phyloP scores from a whole-genome alignment of 306 rosid genomes.

The Cyamopsis tetragonoloba region DNA sequence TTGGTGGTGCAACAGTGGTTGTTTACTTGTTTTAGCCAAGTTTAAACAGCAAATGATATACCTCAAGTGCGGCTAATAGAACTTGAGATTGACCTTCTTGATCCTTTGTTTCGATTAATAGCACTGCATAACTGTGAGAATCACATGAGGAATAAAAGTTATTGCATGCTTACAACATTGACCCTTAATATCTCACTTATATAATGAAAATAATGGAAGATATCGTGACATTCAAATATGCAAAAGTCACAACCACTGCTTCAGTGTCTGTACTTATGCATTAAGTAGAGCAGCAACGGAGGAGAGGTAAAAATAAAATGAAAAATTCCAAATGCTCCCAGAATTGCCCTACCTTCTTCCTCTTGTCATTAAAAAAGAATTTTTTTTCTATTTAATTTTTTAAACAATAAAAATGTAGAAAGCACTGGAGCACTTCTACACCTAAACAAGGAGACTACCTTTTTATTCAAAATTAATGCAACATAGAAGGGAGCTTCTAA shows the following conservation, averaged over 20 bases:
- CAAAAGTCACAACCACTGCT: neutral
- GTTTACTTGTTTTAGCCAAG: neutral
- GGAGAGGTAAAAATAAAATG: no score
- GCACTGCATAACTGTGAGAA: constrained; percentile 68
- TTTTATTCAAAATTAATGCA: constrained; percentile 2
- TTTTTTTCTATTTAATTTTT: neutral
- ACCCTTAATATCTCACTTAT: constrained; percentile 16
- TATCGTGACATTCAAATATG: constrained; percentile 20
- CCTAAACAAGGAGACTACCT: constrained; percentile 10
- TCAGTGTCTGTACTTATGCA: neutral
- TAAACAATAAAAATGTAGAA: constrained; percentile 2
- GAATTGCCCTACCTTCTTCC: constrained; percentile 10
- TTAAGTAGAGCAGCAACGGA: neutral
- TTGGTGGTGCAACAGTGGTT: neutral
- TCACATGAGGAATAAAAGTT: constrained; percentile 29
- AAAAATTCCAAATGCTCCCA: constrained; percentile 7
- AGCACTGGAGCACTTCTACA: neutral
- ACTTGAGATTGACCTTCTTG: constrained; percentile 92
- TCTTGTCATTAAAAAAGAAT: neutral
- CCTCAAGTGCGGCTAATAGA: constrained; percentile 92
- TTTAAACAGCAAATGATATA: constrained; percentile 29
- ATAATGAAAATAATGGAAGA: constrained; percentile 6
- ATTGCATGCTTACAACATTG: constrained; percentile 17
- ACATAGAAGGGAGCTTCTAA: neutral
- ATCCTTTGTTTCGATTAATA: constrained; percentile 74